Conservation (phyloP, 108 stramenopile genomes). For the Nitzschia sp. region DNA sequence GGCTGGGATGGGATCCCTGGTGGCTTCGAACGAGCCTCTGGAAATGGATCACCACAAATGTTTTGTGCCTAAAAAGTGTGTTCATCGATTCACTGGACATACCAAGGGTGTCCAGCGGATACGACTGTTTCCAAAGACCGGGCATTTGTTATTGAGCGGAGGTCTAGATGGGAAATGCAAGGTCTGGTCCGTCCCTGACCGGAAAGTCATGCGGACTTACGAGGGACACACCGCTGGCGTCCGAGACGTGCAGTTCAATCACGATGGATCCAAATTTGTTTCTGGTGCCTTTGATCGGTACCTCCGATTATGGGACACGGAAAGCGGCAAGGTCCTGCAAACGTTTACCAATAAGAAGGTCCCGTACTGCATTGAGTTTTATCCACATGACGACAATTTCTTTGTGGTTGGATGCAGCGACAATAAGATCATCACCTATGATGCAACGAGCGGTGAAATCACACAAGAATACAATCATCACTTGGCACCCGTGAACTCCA, state of each 20-base stretch:
- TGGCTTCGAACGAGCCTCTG: conserved; percentile 23
- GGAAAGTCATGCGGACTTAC: conserved; percentile 89
- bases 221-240: conserved; percentile 93
- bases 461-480: conserved; percentile 99
- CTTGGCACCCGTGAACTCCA: conserved; percentile 94
- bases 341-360: conserved; percentile 94
- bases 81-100: conserved; percentile 89
- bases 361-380: conserved; percentile 92
- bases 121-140: conserved; percentile 94
- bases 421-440: conserved; percentile 93
- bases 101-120: conserved; percentile 96
- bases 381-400: conserved; percentile 93
- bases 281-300: conserved; percentile 93
- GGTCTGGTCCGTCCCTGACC: conserved; percentile 80
- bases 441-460: conserved; percentile 87
- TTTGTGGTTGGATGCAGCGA: conserved; percentile 97
- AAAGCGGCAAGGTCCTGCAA: conserved; percentile 86
- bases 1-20: conserved; percentile 55
- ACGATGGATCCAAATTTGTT: conserved; percentile 86
- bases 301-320: conserved; percentile 95
- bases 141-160: conserved; percentile 95
- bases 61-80: conserved; percentile 95
- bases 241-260: conserved; percentile 91
- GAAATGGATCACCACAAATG: conserved; percentile 85
- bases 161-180: conserved; percentile 95